These are phyloP conservation scores for Bipolaris bicolor DNA, from an alignment of 2,329 filamentous ascomycete species.

Conservation along the genomic window DNA sequence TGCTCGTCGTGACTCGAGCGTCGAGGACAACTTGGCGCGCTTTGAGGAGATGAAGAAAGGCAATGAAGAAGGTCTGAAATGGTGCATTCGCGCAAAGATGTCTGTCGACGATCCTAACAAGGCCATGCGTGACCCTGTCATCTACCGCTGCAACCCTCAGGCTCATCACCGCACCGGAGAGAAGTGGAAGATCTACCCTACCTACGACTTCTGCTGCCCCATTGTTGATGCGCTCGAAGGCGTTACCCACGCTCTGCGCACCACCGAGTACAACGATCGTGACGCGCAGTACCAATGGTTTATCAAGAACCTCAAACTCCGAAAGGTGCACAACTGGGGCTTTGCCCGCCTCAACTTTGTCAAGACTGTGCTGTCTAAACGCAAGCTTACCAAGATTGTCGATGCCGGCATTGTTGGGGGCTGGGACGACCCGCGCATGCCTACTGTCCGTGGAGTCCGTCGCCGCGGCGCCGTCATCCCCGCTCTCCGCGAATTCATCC, in stretches of 20 bases:
- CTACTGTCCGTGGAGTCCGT: constrained; percentile 79
- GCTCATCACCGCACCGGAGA: constrained; percentile 78
- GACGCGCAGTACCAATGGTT: constrained; percentile 91
- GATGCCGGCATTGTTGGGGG: constrained; percentile 77
- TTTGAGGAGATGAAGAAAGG: constrained; percentile 95
- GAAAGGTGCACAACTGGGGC: constrained; percentile 83
- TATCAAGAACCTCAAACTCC: constrained; percentile 73
- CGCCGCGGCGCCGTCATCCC: constrained; percentile 79
- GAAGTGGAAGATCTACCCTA: constrained; percentile 85
- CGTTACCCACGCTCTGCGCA: constrained; percentile 81
- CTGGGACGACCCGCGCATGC: constrained; percentile 88
- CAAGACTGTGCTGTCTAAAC: constrained; percentile 81
- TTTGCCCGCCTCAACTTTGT: constrained; percentile 86
- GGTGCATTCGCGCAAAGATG: constrained; percentile 95
- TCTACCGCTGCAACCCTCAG: constrained; percentile 87
- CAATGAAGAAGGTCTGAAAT: constrained; percentile 75
- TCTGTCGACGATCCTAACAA: constrained; percentile 92
- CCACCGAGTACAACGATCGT: constrained; percentile 86
- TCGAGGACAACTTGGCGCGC: constrained; percentile 83
- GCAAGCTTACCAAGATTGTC: constrained; percentile 84
- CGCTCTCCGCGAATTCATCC: constrained; percentile 80
- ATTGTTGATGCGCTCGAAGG: constrained; percentile 82
- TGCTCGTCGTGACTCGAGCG: constrained; percentile 74
- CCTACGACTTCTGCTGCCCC: constrained; percentile 85
- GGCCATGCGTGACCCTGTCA: constrained; percentile 93